phyloP scores from a whole-genome alignment of 495 filamentous ascomycete species.

The Penicillium dipodomyicola region DNA sequence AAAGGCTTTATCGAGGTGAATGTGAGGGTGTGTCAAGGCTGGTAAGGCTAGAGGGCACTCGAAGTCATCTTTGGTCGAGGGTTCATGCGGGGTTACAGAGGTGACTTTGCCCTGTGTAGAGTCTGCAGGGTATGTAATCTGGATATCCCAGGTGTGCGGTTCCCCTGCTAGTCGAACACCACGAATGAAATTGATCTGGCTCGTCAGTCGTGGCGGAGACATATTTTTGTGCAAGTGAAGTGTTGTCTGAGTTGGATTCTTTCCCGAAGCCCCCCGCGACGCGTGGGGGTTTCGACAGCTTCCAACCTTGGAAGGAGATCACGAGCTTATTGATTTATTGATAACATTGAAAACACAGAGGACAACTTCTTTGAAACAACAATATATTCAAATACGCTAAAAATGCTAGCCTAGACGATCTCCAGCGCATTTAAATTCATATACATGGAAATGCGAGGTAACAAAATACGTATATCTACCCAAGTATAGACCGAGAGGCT shows the following conservation, averaged over 20 bases:
- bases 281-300: not conserved
- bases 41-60: constrained; percentile 41
- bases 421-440: not conserved
- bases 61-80: constrained; percentile 6
- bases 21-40: constrained; percentile 69
- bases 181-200: constrained; percentile 27
- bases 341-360: not conserved
- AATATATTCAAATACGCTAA: not conserved
- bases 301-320: not conserved
- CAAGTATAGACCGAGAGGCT: not conserved
- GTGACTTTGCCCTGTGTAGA: constrained; percentile 36
- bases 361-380: not conserved
- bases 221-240: constrained; percentile 14
- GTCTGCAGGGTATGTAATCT: constrained; percentile 24
- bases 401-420: not conserved
- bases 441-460: not conserved
- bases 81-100: constrained; percentile 34
- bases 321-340: constrained; percentile 3
- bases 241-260: not conserved
- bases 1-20: constrained; percentile 76
- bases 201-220: constrained; percentile 26
- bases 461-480: not conserved
- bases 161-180: constrained; percentile 40
- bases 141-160: constrained; percentile 44
- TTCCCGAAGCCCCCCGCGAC: not conserved